Evolutionary conservation across 768 basidiomycete genomes (phyloP).

Genomic region (Mycena kentingensis): DNA sequence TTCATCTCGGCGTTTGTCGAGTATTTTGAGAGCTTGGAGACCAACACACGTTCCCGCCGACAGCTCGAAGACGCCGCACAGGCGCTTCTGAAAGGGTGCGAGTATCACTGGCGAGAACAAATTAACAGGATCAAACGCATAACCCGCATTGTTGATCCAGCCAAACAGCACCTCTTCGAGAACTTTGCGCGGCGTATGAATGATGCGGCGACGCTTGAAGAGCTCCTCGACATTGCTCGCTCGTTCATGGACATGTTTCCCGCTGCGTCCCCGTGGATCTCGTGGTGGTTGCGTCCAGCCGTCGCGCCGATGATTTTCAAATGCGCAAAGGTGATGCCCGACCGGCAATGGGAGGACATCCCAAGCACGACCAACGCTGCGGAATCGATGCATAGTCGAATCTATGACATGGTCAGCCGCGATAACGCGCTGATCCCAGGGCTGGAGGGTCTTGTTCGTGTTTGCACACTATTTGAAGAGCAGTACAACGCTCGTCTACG

Average conservation of each 20-base stretch:
- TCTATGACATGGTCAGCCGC: constrained; percentile 4
- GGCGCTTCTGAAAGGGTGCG: constrained; percentile 31
- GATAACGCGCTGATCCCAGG: neutral
- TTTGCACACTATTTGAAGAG: neutral
- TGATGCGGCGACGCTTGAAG: neutral
- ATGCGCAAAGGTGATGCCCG: constrained; percentile 13
- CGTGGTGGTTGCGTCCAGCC: constrained; percentile 33
- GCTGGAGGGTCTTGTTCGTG: neutral
- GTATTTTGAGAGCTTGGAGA: constrained; percentile 22
- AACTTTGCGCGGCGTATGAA: constrained; percentile 4
- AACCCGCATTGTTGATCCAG: constrained; percentile 25
- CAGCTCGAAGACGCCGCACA: constrained; percentile 16
- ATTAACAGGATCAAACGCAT: constrained; percentile 30
- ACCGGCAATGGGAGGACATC: constrained; percentile 13
- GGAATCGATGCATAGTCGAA: constrained; percentile 22
- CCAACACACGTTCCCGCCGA: neutral
- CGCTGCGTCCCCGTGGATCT: constrained; percentile 27
- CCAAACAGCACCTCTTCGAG: constrained; percentile 18
- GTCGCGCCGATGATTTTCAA: constrained; percentile 24
- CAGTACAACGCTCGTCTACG: neutral
- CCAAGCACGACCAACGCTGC: constrained; percentile 23
- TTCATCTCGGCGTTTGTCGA: constrained; percentile 32
- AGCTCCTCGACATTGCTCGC: constrained; percentile 13
- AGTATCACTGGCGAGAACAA: constrained; percentile 32
- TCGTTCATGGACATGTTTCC: constrained; percentile 27